A percentile compares a stretch with the other conserved stretches of the same genome.
phyloP scores from a whole-genome alignment of 1,284 basidiomycete species.

The Earliella scabrosa region DNA sequence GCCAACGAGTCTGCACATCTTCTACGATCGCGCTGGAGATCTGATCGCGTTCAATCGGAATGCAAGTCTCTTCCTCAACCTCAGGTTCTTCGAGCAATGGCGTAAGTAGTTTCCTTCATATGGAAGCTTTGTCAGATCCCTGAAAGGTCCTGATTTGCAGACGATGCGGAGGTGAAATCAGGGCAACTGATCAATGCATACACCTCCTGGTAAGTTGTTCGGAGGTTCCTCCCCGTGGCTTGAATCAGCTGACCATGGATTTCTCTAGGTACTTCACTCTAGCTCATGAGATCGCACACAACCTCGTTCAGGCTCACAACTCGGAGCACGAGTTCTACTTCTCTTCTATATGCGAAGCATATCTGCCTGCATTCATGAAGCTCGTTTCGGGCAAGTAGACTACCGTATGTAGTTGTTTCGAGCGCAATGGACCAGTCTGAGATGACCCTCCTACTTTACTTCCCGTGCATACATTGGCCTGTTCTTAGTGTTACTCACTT shows the following conservation, averaged over 20 bases:
- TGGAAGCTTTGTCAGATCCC: background rate
- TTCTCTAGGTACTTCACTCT: conserved; percentile 87
- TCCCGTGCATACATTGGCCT: background rate
- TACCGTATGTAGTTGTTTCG: background rate
- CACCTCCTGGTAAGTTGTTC: conserved; percentile 68
- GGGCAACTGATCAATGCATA: conserved; percentile 72
- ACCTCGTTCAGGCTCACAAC: conserved; percentile 78
- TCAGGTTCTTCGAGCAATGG: conserved; percentile 88
- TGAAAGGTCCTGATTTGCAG: conserved; percentile 39
- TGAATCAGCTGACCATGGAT: background rate
- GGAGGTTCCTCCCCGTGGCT: too few species aligned
- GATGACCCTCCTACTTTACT: too few species aligned
- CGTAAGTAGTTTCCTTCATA: conserved; percentile 56
- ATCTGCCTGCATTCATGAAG: conserved; percentile 22
- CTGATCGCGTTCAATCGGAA: conserved; percentile 94
- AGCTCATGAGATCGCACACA: conserved; percentile 92
- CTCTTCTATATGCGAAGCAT: conserved; percentile 82
- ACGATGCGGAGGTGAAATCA: conserved; percentile 68
- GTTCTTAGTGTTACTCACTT: background rate
- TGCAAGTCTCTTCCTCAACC: conserved; percentile 89
- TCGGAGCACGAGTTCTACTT: conserved; percentile 95
- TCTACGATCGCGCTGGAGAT: conserved; percentile 82
- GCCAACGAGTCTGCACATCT: conserved; percentile 80
- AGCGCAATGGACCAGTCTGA: conserved; percentile 6
- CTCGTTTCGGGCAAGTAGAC: conserved; percentile 15